Percentiles rank a stretch among this genome's conserved stretches.
Conservation (phyloP, 148 eudicot genomes). For the Silene latifolia region DNA sequence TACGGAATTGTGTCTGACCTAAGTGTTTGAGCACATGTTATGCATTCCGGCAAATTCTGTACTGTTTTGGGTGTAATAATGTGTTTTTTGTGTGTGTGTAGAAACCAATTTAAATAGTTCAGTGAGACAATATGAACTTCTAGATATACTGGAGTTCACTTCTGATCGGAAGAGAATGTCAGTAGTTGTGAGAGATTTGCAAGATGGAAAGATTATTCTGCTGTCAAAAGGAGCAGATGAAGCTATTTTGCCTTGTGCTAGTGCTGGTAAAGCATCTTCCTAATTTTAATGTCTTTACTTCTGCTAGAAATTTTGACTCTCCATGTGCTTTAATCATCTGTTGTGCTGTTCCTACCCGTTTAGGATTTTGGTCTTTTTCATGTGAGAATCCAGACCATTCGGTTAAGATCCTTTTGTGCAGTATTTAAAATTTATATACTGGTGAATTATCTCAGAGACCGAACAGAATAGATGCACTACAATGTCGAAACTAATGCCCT, state of each 20-base stretch:
- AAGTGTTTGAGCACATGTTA: neutral
- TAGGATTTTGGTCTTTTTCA: neutral
- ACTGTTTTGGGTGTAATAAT: neutral
- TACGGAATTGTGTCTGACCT: constrained; percentile 25
- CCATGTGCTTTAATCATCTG: neutral
- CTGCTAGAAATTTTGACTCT: neutral
- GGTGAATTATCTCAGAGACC: neutral
- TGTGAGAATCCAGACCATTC: neutral
- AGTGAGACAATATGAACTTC: constrained; percentile 55
- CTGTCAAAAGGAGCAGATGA: constrained; percentile 99
- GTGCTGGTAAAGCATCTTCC: constrained; percentile 45
- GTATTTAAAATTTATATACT: neutral
- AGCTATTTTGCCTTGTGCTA: constrained; percentile 68
- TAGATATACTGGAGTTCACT: constrained; percentile 90
- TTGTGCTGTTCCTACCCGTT: neutral
- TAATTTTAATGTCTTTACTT: constrained; percentile 16
- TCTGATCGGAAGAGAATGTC: constrained; percentile 99
- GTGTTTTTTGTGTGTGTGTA: constrained; percentile 30
- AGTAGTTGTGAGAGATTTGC: constrained; percentile 68
- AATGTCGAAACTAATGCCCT: neutral
- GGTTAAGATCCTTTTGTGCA: constrained; percentile 5
- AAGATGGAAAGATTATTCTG: constrained; percentile 65
- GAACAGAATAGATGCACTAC: neutral
- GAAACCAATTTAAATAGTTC: constrained; percentile 67
- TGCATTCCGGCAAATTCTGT: neutral